Conservation (phyloP, 148 eudicot genomes). For the Hydrangea macrophylla region DNA sequence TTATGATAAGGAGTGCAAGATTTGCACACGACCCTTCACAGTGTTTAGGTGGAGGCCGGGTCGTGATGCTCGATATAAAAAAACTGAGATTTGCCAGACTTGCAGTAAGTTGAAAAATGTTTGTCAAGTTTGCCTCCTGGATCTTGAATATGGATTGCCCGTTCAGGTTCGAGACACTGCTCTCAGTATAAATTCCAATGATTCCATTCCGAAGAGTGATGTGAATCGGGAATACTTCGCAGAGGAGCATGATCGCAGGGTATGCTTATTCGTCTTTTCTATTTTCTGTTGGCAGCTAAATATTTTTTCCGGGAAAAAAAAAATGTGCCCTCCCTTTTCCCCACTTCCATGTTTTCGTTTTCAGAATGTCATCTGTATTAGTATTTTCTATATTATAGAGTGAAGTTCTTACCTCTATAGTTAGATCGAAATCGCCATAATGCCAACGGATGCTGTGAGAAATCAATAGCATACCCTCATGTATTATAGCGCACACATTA, state of each 20-base stretch:
- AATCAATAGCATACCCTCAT: too few species aligned
- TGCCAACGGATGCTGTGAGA: too few species aligned
- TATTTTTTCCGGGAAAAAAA: too few species aligned
- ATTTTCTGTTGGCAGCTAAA: too few species aligned
- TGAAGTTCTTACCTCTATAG: too few species aligned
- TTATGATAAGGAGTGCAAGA: slow-evolving; percentile 93
- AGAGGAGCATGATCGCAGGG: slow-evolving; percentile 96
- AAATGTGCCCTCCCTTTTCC: too few species aligned
- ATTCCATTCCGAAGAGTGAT: slow-evolving; percentile 96
- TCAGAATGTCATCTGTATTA: too few species aligned
- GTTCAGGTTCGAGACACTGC: slow-evolving; percentile 97
- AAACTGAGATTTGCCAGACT: slow-evolving; percentile 88
- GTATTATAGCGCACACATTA: too few species aligned
- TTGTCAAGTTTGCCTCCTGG: slow-evolving; percentile 95
- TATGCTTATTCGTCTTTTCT: slow-evolving; percentile 30
- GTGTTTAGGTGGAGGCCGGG: slow-evolving; percentile 99
- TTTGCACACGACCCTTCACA: slow-evolving; percentile 89
- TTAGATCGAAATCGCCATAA: too few species aligned
- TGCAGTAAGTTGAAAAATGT: slow-evolving; percentile 94
- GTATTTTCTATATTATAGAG: too few species aligned
- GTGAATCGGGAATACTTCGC: slow-evolving; percentile 94
- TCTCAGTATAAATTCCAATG: slow-evolving; percentile 81
- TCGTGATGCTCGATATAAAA: slow-evolving; percentile 91
- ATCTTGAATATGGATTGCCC: slow-evolving; percentile 95
- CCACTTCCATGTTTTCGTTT: too few species aligned